Evolutionary conservation across 177 flowering plant species (phyloP), one percentile per base, ranked within the genome.

Genomic region (Vitis hybrid): DNA sequence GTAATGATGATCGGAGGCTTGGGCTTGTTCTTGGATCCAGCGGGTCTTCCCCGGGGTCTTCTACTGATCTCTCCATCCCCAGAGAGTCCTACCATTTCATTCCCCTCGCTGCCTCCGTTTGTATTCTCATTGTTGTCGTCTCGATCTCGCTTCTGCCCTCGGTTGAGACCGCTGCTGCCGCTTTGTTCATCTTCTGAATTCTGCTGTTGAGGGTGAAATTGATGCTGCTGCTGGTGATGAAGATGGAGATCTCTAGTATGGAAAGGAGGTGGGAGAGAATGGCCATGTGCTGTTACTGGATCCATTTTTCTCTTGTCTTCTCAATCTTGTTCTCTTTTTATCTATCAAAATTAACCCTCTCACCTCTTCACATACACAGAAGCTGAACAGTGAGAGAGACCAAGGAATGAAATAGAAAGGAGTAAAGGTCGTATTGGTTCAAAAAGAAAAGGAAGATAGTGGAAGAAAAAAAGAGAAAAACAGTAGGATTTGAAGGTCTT

Each of bases 21-120:
- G 15, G 98, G 93, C 75, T 88, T 93, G 93, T 93, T 93, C 78
- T 90, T 93, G 55, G 98, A 93, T 18, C 98, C 98, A 2, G 98
- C 86, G 0, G 98, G 98, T 30, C 98, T 74, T 27, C 97, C 98
- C 58, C 97, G 62, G 0, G 97, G 93, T 48, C 97, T 70, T 68
- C 98, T 79, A 0, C 79, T 71, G 50, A 84, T 81, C 79, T 90
- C 94, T 4, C 87, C 86, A 56, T 77, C 93, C 2, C 82, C 85
- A 8, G 65, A 50, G 20, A 71, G 72, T 0, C 62, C 24, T 30
- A 18, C 71, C 65, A 66, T n/a, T 11, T 73, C 85, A 9, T 63
- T 67, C 3, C 73, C 71, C 0, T 73, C 83, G 21, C 76, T 74
- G 11, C 77, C 72, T 5, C 41, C 52, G 69, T n/a, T 58, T 14